phyloP scores from a whole-genome alignment of 768 basidiomycete species.

The Mycena pura region DNA sequence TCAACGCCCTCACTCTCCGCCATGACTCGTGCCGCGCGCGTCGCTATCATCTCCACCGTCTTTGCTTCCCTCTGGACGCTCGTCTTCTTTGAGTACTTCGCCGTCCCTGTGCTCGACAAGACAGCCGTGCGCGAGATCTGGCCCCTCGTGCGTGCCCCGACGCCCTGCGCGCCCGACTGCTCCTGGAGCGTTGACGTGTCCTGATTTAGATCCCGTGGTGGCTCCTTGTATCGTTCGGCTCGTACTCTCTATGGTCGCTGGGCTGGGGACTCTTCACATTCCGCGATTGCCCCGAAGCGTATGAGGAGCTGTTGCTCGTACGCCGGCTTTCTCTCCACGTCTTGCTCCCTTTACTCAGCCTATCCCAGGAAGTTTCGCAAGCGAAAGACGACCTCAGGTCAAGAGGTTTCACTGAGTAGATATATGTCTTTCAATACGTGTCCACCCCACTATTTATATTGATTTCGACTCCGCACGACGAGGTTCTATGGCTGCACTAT shows the following conservation, averaged over 20 bases:
- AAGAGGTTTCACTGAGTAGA: constrained; percentile 54
- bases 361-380: constrained; percentile 62
- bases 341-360: constrained; percentile 17
- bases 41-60: constrained; percentile 52
- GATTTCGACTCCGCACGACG: no score
- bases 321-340: constrained; percentile 29
- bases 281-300: constrained; percentile 81
- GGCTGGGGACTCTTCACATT: constrained; percentile 79
- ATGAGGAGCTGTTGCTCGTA: constrained; percentile 70
- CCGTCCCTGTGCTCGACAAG: constrained; percentile 59
- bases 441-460: no score
- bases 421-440: constrained; percentile 5
- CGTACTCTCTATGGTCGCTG: constrained; percentile 79
- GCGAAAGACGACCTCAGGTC: constrained; percentile 57
- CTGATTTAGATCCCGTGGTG: constrained; percentile 77
- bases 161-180: not conserved
- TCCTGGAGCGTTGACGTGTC: not conserved
- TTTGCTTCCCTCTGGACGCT: constrained; percentile 60
- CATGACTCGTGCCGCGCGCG: constrained; percentile 71
- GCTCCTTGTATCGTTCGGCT: constrained; percentile 79
- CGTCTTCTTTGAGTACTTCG: constrained; percentile 58
- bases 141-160: constrained; percentile 49
- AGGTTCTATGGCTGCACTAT: no score
- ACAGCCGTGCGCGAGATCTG: constrained; percentile 56
- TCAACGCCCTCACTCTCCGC: not conserved